Evolutionary conservation across 1,139 yeast genomes (phyloP).

Genomic region (Starmera stellimalicola): DNA sequence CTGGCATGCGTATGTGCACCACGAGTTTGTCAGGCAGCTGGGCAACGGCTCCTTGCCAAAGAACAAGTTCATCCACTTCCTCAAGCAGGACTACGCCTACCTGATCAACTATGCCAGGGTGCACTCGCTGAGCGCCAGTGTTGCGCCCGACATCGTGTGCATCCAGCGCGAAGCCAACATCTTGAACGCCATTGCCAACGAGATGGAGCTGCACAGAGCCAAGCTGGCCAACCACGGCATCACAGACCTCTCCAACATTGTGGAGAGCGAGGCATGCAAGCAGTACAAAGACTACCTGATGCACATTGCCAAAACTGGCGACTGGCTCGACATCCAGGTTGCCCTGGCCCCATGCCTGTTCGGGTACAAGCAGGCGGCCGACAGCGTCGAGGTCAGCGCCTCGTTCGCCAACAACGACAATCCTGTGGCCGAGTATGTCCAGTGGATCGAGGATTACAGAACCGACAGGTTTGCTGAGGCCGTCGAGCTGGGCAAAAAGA

Average conservation of each 20-base stretch:
- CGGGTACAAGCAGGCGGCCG: slow-evolving; percentile 50
- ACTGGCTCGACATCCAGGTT: slow-evolving; percentile 55
- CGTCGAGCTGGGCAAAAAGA: slow-evolving; percentile 35
- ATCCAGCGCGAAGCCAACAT: slow-evolving; percentile 44
- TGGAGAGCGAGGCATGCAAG: slow-evolving; percentile 40
- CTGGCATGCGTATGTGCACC: slow-evolving; percentile 55
- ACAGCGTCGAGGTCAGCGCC: slow-evolving; percentile 15
- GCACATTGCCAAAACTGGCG: slow-evolving; percentile 40
- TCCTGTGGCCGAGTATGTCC: slow-evolving; percentile 30
- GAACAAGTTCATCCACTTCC: slow-evolving; percentile 44
- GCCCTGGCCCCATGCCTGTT: slow-evolving; percentile 72
- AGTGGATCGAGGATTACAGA: slow-evolving; percentile 56
- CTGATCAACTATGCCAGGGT: slow-evolving; percentile 61
- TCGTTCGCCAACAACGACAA: too few relatives aligned
- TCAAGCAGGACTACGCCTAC: slow-evolving; percentile 68
- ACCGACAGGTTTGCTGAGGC: slow-evolving; percentile 50
- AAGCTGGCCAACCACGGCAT: slow-evolving; percentile 42
- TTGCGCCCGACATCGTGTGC: slow-evolving; percentile 46
- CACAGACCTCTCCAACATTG: slow-evolving; percentile 33
- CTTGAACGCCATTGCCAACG: slow-evolving; percentile 43
- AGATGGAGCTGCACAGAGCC: slow-evolving; percentile 45
- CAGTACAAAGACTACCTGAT: slow-evolving; percentile 50
- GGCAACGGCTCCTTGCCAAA: slow-evolving; percentile 44
- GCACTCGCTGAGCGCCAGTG: slow-evolving; percentile 56
- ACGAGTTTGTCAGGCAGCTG: slow-evolving; percentile 48